Base-by-base conservation (phyloP, 208 protist species). In the Wallacemonas sp. region DNA sequence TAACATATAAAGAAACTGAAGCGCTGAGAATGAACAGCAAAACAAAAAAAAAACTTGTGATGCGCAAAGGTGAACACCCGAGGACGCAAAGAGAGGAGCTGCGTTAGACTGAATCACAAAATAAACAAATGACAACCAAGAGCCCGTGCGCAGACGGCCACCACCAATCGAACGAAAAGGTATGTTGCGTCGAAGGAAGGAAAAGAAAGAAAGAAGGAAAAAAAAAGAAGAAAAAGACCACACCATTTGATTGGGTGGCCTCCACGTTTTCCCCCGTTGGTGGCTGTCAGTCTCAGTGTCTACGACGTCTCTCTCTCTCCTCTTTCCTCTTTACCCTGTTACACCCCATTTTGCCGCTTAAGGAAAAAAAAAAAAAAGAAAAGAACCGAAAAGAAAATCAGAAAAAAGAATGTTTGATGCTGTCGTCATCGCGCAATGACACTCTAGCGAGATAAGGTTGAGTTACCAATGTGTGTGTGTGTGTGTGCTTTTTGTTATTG, bases 141-240 rank as follows among this genome's bases (percentile, higher is more conserved):
- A n/a, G n/a, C n/a, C n/a, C n/a, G n/a, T n/a, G n/a, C n/a, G n/a
- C n/a, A n/a, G n/a, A n/a, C n/a, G n/a, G n/a, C n/a, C n/a, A n/a
- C n/a, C n/a, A n/a, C n/a, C n/a, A n/a, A n/a, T n/a, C n/a, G n/a
- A n/a, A n/a, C n/a, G n/a, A n/a, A n/a, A n/a, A n/a, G n/a, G n/a
- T n/a, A n/a, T n/a, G n/a, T n/a, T n/a, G n/a, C n/a, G n/a, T n/a
- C 41, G 58, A 27, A 64, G 11, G 49, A 71, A 65, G 36, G 31
- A 62, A 17, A 67, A 49, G 36, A 41, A 58, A 41, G 41, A 12
- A 15, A 41, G 44, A 34, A 27, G 34, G 51, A 55, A 42, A 36
- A 44, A 38, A 68, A 28, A 75, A 53, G 17, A 61, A 45, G n/a
- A 46, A 68, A 61, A 62, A 46, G 42, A 46, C 14, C 17, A 6